Evolutionary conservation across 2,329 filamentous ascomycete species (phyloP).

Genomic region (Ceratocystis ficicola): DNA sequence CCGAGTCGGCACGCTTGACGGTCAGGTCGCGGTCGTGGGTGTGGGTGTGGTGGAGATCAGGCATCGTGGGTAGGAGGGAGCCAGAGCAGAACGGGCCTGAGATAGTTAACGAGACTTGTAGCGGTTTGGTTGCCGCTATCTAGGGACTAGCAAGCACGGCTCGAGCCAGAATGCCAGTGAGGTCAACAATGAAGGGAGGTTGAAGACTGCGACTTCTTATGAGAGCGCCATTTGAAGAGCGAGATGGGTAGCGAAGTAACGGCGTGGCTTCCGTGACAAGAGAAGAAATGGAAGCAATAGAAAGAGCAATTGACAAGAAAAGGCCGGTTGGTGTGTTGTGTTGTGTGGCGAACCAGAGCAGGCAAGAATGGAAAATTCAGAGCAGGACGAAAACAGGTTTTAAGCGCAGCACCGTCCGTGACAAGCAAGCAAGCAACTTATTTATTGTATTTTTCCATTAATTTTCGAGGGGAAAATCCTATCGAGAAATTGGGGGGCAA

Average conservation of each 20-base stretch:
- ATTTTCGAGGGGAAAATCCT: not conserved
- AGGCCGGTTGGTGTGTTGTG: not conserved
- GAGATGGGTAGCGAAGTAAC: not conserved
- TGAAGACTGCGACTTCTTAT: not conserved
- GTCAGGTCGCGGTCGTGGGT: constrained; percentile 28
- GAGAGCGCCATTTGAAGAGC: not conserved
- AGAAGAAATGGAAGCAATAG: not conserved
- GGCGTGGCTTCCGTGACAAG: not conserved
- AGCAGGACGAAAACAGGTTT: constrained; percentile 5
- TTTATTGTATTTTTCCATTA: not conserved
- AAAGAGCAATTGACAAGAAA: not conserved
- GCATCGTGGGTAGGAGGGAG: not conserved
- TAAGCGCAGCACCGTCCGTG: not conserved
- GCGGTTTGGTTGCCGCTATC: not conserved
- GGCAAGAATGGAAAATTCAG: not conserved
- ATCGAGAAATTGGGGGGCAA: not conserved
- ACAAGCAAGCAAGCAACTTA: not conserved
- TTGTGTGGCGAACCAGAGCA: not conserved
- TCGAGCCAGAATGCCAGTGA: not conserved
- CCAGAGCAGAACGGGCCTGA: not conserved
- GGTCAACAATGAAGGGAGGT: not conserved
- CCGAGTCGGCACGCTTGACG: constrained; percentile 47
- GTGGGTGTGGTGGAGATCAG: not conserved
- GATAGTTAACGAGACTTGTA: not conserved
- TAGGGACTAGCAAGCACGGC: not conserved